Evolutionary conservation across 768 basidiomycete genomes (phyloP), one percentile per base, ranked within the genome.

Genomic region (Chlorophyllum brunneum): DNA sequence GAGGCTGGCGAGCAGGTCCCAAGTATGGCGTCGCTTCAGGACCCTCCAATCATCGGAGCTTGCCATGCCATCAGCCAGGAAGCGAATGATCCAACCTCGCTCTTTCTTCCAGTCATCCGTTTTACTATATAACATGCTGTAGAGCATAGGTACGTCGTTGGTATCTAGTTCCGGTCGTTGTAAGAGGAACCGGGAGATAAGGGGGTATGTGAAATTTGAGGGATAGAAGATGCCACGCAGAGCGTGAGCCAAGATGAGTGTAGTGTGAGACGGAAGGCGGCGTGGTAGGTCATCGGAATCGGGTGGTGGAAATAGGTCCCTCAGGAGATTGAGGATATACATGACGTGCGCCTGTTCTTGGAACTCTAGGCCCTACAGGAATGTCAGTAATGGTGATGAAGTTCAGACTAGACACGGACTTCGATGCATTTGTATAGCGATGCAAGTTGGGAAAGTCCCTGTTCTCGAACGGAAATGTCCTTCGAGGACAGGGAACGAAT

Each of bases 111-210:
- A 93, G 8, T 88, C 85, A 34, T 89, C 86, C 18, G 76, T 77
- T 53, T 72, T 79, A 59, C 88, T 91, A 64, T 92, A 97, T 3
- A 98, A 73, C 83, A 95, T 86, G 9, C 75, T 75, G 61, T 91
- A 98, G 4, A 99, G 69, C 84, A 98, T 84, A 0, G 95, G 95
- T 0, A 98, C 90, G 61, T 98, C 95, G 1, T 70, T 72, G 1
- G 71, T 70, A 60, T 98, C 95, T 5, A 98, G 70, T 49, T 83
- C 78, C 0, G 92, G 86, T 1, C 95, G 82, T 66, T 97, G 94
- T 0, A 98, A 78, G 4, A 98, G 79, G 76, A 97, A 98, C 4
- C 88, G 80, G 1, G 90, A 83, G 0, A 86, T 88, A 13, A 86
- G 70, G 0, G 95, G 92, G 63, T 95, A 98, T 38, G 91, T 83